phyloP scores from a whole-genome alignment of 129 eudicot genomes.

The Rutidosis leptorrhynchoides region DNA sequence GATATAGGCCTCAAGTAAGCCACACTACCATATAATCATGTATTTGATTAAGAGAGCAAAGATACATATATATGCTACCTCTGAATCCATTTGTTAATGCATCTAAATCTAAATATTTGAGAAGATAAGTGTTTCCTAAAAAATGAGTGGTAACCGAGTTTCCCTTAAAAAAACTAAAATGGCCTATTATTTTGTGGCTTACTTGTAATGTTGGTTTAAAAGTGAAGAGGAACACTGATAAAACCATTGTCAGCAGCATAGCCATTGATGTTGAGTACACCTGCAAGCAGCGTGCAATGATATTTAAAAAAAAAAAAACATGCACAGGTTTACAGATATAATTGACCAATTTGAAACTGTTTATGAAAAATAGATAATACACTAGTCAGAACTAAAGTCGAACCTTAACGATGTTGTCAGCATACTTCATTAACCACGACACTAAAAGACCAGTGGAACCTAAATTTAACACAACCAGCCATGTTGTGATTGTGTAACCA shows the following conservation, averaged over 20 bases:
- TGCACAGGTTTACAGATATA: background rate
- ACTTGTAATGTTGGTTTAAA: conserved; percentile 91
- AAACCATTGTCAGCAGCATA: conserved; percentile 88
- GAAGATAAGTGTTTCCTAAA: background rate
- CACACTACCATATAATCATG: background rate
- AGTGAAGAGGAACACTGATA: conserved; percentile 70
- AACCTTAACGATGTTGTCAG: conserved; percentile 97
- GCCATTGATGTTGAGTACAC: conserved; percentile 99
- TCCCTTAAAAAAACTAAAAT: background rate
- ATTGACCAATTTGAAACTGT: conserved; percentile 12
- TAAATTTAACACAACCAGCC: conserved; percentile 90
- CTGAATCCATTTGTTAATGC: background rate
- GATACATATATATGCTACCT: background rate
- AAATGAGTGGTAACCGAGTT: background rate
- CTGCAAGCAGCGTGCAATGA: conserved; percentile 34
- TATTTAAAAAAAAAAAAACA: background rate
- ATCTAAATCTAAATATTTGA: background rate
- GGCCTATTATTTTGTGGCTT: conserved; percentile 11
- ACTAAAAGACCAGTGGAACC: conserved; percentile 91
- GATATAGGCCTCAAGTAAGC: background rate
- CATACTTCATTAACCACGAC: conserved; percentile 98
- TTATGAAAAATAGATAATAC: conserved; percentile 5
- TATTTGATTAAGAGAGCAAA: background rate
- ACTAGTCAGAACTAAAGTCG: background rate
- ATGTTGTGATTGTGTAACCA: conserved; percentile 80